Base-by-base conservation (phyloP, 2,329 filamentous ascomycete species). In the Thielaviopsis punctulata region DNA sequence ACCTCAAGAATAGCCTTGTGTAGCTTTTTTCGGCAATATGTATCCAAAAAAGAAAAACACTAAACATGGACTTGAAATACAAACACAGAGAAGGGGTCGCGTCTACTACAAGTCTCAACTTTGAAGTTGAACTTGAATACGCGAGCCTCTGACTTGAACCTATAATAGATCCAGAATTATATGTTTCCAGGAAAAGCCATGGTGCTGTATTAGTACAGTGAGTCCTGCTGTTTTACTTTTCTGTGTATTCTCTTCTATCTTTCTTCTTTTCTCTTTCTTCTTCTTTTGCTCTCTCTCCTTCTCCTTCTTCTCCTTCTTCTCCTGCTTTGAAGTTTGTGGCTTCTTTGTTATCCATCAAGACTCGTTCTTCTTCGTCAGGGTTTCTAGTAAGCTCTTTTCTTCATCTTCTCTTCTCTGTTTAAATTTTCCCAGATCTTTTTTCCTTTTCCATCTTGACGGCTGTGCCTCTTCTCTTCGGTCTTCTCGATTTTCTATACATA, bases 401-500 rank as follows among this genome's bases (percentile, higher is more conserved):
- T 52, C 50, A 50, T 27, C 39, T 43, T 52, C 21, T 33, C 13
- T 46, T 47, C 25, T 50, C 23, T 45, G 10, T 18, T 23, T 25
- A 23, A 13, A 46, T 30, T 41, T 25, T 44, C 30, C 27, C 27
- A 12, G n/a, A 9, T 21, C n/a, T 43, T 45, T 22, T 44, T 44
- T 4, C 9, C 10, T 51, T 43, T 21, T 27, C 23, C 21, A n/a
- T 19, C 18, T 41, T 8, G 6, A 41, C 36, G 36, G 36, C 36
- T 41, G 36, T 6, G 36, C 36, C 36, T 41, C n/a, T 19, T 41
- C 36, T 41, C 36, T 19, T 36, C 30, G 7, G 4, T 36, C 30
- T 10, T 36, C 30, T 19, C 36, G n/a, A 19, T 30, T 13, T 22
- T 50, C 23, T 2, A 13, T 15, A 22, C 24, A 27, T 10, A 6